Base-by-base conservation (phyloP, 2,329 filamentous ascomycete species). In the Cryphonectria naterciae region DNA sequence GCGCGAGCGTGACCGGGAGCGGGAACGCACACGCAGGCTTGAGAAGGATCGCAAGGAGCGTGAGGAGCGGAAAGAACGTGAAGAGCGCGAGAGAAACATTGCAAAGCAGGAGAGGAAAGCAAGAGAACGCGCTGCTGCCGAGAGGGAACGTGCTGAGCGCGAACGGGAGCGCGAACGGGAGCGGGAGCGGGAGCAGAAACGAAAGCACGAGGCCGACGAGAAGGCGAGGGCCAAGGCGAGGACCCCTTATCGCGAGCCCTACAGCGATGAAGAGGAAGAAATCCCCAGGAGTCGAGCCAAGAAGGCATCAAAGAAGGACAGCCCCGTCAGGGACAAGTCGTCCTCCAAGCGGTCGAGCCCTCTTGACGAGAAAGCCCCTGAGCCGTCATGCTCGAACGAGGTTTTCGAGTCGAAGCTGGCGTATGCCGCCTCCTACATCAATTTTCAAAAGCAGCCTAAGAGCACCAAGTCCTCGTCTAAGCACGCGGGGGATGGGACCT, bases 1-100 rank as follows among this genome's bases (percentile, higher is more conserved):
- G 32, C 75, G 79, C n/a, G 77, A 81, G 52, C 76, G 77, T 54
- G 78, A 82, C 22, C 76, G 80, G 60, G 76, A 82, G 64, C 75
- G 80, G 32, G 79, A 81, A 10, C 58, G 39, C 17, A 58, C 15
- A 32, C 56, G 41, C 28, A 64, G 39, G 25, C 7, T 25, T 25
- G 41, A 65, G n/a, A 70, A 60, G 39, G 65, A 67, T 35, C 49
- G 65, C 2, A 15, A 66, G 22, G 68, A 68, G 32, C 67, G 68
- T 11, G 61, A 70, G 13, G 66, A 65, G 17, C 67, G 19, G 19
- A 39, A 60, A 10, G 64, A 61, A 19, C 67, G 68, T 17, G 68
- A 70, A 13, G 66, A 65, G 17, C 67, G 19, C 32, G 46, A 60
- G 22, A 49, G 46, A 49, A 17, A 7, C 19, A 28, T 35, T 11